A percentile compares a stretch with the other conserved stretches of the same genome.
Evolutionary conservation across 257 asterid genomes (phyloP).

Genomic region (Rubia yunnanensis): DNA sequence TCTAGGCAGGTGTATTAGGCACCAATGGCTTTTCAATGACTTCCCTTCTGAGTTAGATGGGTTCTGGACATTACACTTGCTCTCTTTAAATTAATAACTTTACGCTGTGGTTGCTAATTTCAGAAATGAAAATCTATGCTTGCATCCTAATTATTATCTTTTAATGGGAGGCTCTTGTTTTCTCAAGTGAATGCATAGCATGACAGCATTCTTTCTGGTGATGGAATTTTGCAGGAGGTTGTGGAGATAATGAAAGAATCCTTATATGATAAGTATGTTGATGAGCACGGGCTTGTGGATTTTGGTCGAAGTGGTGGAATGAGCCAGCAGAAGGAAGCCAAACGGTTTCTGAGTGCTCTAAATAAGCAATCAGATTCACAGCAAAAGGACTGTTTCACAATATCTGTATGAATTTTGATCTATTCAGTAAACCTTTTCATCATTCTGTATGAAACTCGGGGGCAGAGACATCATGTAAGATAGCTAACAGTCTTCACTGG

Average conservation of each 20-base stretch:
- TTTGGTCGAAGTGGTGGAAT: slow-evolving; percentile 96
- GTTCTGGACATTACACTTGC: background rate
- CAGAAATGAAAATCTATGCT: background rate
- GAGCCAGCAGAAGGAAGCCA: slow-evolving; percentile 98
- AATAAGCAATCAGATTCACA: slow-evolving; percentile 73
- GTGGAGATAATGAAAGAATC: slow-evolving; percentile 98
- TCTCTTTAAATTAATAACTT: background rate
- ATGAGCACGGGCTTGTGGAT: slow-evolving; percentile 89
- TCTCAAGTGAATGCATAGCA: background rate
- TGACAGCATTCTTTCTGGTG: background rate
- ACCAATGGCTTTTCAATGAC: background rate
- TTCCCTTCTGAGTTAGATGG: background rate
- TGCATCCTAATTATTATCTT: background rate
- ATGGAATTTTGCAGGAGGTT: slow-evolving; percentile 52
- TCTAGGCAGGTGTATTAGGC: background rate
- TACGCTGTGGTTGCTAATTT: background rate
- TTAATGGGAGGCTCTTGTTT: background rate
- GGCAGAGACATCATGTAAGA: background rate
- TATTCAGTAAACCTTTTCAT: background rate
- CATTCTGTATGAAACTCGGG: background rate
- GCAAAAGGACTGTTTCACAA: slow-evolving; percentile 82
- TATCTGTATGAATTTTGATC: slow-evolving; percentile 49
- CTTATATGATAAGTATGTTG: slow-evolving; percentile 84
- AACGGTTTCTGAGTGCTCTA: slow-evolving; percentile 75
- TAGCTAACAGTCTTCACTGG: slow-evolving; percentile 16